Evolutionary conservation across 2,329 filamentous ascomycete species (phyloP), one percentile per base, ranked within the genome.

Genomic region (Calonectria montana): DNA sequence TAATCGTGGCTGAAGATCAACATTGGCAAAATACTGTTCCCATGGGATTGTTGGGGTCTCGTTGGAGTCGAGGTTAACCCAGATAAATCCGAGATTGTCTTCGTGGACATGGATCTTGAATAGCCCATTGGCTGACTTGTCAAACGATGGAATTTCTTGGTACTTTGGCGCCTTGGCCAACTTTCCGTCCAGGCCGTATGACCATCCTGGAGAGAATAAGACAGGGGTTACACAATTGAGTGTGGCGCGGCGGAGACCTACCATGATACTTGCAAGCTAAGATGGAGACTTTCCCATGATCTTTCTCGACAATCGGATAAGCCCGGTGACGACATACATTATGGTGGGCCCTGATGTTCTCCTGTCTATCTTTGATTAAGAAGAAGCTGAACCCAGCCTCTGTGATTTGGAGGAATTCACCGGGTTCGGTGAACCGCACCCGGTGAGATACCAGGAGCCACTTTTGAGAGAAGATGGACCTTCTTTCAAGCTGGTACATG

Each of bases 361-460:
- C 63, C 53, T 72, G 53, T 13, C 48, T 64, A 21, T 72, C 70
- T 23, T 66, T 72, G 62, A 72, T 69, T 43, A 72, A 39, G 55
- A 72, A 69, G 39, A 72, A 72, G 47, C 45, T 65, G 25, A 69
- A 72, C 8, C 70, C 70, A 4, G 89, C 89, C 18, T 90, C 80
- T 7, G 87, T 84, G 63, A 86, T 91, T 16, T 87, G 85, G 25
- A 90, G 83, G 79, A 87, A 92, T 73, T 91, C 87, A 8, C 90
- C 90, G 3, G 84, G 77, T 65, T 89, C 86, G 55, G 80, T 77
- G 48, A 91, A 83, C 62, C 88, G 85, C 69, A 83, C 82, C 74
- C 86, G 83, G 83, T 91, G 85, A 67, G 89, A 90, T 23, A 87
- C 85, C 23, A 89, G 83, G 41, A 88, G 84, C 88, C 88, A 90